A percentile compares a stretch with the other conserved stretches of the same genome.
phyloP scores from a whole-genome alignment of 768 basidiomycete species.

The Xerocomus brunneocitrinus region DNA sequence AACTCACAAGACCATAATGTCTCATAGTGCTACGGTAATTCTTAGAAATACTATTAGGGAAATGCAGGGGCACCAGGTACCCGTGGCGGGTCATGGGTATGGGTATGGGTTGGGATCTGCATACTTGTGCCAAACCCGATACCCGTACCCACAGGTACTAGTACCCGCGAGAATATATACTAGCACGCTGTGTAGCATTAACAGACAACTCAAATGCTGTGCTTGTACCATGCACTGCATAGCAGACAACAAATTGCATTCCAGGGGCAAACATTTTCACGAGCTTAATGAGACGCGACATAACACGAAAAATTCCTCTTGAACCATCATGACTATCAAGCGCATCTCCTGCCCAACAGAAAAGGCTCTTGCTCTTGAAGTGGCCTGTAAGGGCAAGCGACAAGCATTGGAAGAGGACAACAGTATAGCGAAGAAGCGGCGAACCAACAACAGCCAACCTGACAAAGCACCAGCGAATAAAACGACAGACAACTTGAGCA shows the following conservation, averaged over 20 bases:
- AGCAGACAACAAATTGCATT: not conserved
- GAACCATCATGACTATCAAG: not conserved
- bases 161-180: not conserved
- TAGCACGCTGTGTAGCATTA: not conserved
- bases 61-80: not conserved
- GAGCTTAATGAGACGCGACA: not conserved
- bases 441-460: too few relatives aligned
- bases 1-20: too few relatives aligned
- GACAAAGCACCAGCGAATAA: too few relatives aligned
- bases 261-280: too few relatives aligned
- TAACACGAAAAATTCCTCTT: not conserved
- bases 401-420: not conserved
- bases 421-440: too few relatives aligned
- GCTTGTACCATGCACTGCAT: not conserved
- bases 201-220: too few relatives aligned
- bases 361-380: not conserved
- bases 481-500: too few relatives aligned
- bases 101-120: not conserved
- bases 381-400: not conserved
- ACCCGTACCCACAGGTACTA: too few relatives aligned
- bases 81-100: not conserved
- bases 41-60: too few relatives aligned
- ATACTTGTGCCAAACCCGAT: not conserved
- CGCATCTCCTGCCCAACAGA: not conserved
- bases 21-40: too few relatives aligned